Base-by-base conservation (phyloP, 2,329 filamentous ascomycete genomes). In the Incumbomyces lentus region DNA sequence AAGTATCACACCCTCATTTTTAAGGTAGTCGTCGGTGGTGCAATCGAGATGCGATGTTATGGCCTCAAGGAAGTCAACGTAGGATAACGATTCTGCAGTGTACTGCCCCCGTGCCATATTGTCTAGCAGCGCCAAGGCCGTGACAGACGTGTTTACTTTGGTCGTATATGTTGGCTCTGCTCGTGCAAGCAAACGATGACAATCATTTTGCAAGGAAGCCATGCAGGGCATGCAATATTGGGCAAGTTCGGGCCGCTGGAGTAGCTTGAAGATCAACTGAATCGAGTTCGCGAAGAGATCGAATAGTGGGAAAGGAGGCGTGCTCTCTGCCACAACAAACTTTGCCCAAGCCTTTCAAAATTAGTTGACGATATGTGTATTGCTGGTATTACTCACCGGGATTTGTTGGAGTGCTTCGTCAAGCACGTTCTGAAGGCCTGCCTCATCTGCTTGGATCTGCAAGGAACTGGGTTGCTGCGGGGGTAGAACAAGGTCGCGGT, bases 1-100 rank as follows among this genome's bases (percentile, higher is more conserved):
- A 26, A 64, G 64, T 62, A 70, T 53, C 61, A 69, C 49, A 8
- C 47, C 43, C 26, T 38, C 19, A 31, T 53, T 50, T 12, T 44
- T 41, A 6, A 57, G 34, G 38, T 51, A 55, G 13, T 49, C 52
- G 14, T 49, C 31, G 16, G 49, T 51, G n/a, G 49, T 53, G 26
- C 40, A 48, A 35, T 55, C 49, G 12, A 55, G 33, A 26, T 52
- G 48, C 37, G 35, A 38, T 33, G 55, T 48, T 37, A 57, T 45
- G 2, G 50, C 41, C 16, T 57, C 55, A 10, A 57, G 42, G n/a
- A 57, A 46, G 18, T 55, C 55, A 12, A 57, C 54, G 39, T 49
- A 56, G 2, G 50, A 37, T 29, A 49, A 46, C 7, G 30, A 49
- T 11, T 54, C 52, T 17, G 50, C 16, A 31, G 31, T 43, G 31